Evolutionary conservation across 1,284 basidiomycete species (phyloP).

Genomic region (Volvariella surrecta): DNA sequence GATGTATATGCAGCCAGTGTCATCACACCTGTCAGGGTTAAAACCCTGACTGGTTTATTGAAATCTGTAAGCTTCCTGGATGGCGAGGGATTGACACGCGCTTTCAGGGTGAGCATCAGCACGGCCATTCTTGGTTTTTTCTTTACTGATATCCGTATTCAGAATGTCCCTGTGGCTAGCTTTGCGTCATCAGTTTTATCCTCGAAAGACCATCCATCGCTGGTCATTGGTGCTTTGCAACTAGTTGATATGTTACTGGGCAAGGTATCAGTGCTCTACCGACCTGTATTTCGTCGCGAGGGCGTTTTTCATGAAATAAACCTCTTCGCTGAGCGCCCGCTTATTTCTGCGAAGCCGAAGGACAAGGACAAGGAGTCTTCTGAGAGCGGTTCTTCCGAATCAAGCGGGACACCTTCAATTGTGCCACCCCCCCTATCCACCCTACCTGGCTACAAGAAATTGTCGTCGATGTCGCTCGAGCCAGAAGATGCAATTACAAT

Average conservation of each 20-base stretch:
- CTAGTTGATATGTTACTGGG: constrained; percentile 81
- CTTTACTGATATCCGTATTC: constrained; percentile 10
- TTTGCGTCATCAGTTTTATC: constrained; percentile 91
- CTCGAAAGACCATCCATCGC: constrained; percentile 78
- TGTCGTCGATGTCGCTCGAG: constrained; percentile 58
- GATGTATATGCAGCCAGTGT: constrained; percentile 96
- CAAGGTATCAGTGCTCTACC: constrained; percentile 79
- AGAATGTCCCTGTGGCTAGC: constrained; percentile 87
- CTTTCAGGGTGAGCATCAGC: constrained; percentile 52
- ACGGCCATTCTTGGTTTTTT: constrained; percentile 2
- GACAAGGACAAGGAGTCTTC: constrained; percentile 23
- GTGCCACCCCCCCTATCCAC: constrained; percentile 29
- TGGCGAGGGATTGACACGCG: constrained; percentile 62
- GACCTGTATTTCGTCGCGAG: constrained; percentile 82
- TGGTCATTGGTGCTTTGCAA: constrained; percentile 83
- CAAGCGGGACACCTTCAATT: constrained; percentile 22
- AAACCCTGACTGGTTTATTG: constrained; percentile 78
- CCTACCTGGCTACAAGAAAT: constrained; percentile 59
- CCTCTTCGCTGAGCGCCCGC: constrained; percentile 50
- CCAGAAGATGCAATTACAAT: constrained; percentile 88
- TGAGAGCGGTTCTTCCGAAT: constrained; percentile 23
- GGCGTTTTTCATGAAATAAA: constrained; percentile 94
- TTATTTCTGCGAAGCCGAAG: constrained; percentile 49
- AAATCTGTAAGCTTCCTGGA: constrained; percentile 88
- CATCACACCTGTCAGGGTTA: constrained; percentile 74